These are phyloP conservation scores for Prunus fruticosa DNA, from an alignment of 306 rosid species.

Conservation along the genomic window DNA sequence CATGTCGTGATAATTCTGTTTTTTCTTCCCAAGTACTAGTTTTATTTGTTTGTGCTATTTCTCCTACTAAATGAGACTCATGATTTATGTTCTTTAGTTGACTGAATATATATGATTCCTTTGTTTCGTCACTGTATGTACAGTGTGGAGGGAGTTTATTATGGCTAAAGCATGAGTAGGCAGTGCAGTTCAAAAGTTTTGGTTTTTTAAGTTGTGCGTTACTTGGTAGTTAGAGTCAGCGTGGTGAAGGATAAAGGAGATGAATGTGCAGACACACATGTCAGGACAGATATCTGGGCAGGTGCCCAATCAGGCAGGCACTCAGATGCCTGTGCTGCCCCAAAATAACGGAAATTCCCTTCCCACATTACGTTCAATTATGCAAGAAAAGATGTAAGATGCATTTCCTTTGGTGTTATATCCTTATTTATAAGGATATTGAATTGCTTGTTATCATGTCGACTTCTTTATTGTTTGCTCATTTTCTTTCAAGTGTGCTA, in stretches of 20 bases:
- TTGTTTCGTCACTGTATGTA: neutral
- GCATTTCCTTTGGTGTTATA: too few species aligned
- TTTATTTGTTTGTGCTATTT: neutral
- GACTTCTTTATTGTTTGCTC: too few species aligned
- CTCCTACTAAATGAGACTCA: neutral
- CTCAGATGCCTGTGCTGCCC: slow-evolving; percentile 53
- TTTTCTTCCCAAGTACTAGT: neutral
- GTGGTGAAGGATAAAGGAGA: slow-evolving; percentile 38
- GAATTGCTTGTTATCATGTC: too few species aligned
- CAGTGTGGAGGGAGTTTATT: slow-evolving; percentile 11
- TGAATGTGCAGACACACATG: slow-evolving; percentile 67
- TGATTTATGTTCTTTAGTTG: neutral
- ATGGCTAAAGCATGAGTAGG: slow-evolving; percentile 24
- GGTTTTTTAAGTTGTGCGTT: slow-evolving; percentile 36
- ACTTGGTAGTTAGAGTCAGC: slow-evolving; percentile 26
- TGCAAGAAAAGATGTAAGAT: too few species aligned
- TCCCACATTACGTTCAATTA: slow-evolving; percentile 1
- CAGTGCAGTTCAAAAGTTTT: slow-evolving; percentile 16
- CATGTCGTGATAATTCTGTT: neutral
- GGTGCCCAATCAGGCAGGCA: slow-evolving; percentile 67
- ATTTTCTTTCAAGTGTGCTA: too few species aligned
- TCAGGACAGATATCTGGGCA: slow-evolving; percentile 68
- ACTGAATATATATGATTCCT: neutral
- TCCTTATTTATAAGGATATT: too few species aligned
- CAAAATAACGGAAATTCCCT: slow-evolving; percentile 59